Base-by-base conservation (phyloP, 345 rosid genomes). In the Dimocarpus longan region DNA sequence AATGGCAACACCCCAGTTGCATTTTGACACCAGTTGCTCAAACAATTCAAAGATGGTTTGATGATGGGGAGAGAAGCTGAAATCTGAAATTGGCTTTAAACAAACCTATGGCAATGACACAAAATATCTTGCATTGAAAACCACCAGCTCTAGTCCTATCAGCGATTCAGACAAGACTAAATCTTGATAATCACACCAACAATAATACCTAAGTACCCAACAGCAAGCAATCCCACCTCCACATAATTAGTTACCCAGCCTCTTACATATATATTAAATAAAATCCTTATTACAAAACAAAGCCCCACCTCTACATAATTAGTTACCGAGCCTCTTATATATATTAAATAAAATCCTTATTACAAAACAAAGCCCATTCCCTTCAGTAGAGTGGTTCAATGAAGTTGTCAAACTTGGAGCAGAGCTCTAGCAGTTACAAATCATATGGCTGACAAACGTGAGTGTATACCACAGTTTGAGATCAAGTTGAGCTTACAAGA, bases 401-500 rank as follows among this genome's bases (percentile, higher is more conserved):
- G 32, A 37, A 11, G 73, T 40, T 59, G 63, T 12, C 40, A 22
- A 52, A 66, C 76, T 76, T 82, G 44, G 44, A 80, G 74, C 71
- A 79, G 60, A 39, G 70, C 62, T 56, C 73, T 13, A 68, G 80
- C 76, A 3, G 79, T 68, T 37, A 67, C 79, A 74, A 67, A 44
- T 54, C 39, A 9, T 65, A 60, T 9, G 26, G 24, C 64, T 28
- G 2, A 63, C 19, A 43, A 68, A 24, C 72, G 46, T n/a, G 73
- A 66, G 46, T 66, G 75, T 68, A 37, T 11, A 42, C 65, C 22
- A 68, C 40, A 32, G 44, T 43, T 26, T 10, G 39, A 68, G 60
- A 69, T 85, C 85, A 88, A 42, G 85, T 70, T 22, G 89, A 84
- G 79, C 85, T 87, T 60, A 94, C 85, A 24, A 94, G 98, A 78